Base-by-base conservation (phyloP, 73 alveolate species). In the Effrenium voratum region DNA sequence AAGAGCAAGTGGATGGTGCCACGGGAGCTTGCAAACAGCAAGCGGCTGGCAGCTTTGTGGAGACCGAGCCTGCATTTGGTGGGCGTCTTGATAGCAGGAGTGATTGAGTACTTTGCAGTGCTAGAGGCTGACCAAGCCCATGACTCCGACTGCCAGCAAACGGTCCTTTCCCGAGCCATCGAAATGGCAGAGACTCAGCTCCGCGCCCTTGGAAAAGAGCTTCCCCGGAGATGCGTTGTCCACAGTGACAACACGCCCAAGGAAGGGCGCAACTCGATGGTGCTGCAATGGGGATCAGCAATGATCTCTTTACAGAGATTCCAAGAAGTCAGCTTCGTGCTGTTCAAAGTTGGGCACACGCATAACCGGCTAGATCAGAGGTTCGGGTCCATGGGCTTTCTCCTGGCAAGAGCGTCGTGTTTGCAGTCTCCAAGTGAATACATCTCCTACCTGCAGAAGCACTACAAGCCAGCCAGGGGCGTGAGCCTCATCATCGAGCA, bases 301-400 rank as follows among this genome's bases (percentile, higher is more conserved):
- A 46, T 72, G 46, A 49, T 72, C 43, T 72, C 50, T 24, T 3
- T 13, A 3, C 34, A 38, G 50, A 5, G 50, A 13, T 32, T 72
- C 28, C 24, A 12, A n/a, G 83, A 72, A 26, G 46, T 6, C 50
- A 15, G 49, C 6, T 26, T 72, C 26, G 83, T 49, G 30, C 2
- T 72, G 50, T 72, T 34, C 49, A 5, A 49, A 2, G 83, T 72
- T 10, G 83, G 83, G 16, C 83, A 72, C 49, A 72, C 83, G 5
- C 83, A 72, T 24, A 72, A 72, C 83, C 10, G 83, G 49, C 83
- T 72, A 13, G 83, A 72, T 26, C 83, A 34, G 83, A n/a, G n/a
- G n/a, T n/a, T n/a, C n/a, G n/a, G n/a, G n/a, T n/a, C n/a, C n/a
- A n/a, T n/a, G n/a, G n/a, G n/a, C n/a, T 34, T 16, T 5, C 2